Conservation (phyloP, 1,139 yeast species). For the Blastobotrys apis region DNA sequence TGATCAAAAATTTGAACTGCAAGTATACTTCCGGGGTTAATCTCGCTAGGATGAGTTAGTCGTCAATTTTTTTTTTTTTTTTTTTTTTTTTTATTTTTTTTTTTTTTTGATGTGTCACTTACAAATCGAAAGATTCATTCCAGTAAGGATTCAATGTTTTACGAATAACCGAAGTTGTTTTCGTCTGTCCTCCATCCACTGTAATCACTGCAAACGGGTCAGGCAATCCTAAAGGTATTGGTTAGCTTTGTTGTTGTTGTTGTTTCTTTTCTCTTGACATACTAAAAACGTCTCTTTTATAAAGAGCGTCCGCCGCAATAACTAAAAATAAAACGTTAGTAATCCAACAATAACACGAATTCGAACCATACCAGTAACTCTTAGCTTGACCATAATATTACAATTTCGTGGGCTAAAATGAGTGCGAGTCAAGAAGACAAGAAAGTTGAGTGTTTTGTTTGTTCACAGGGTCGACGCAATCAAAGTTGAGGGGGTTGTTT, state of each 20-base stretch:
- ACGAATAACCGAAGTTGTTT: slow-evolving; percentile 88
- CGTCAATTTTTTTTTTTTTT: too few species aligned
- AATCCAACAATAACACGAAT: too few species aligned
- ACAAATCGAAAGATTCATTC: slow-evolving; percentile 80
- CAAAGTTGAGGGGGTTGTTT: too few species aligned
- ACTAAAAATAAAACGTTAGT: slow-evolving; percentile 35
- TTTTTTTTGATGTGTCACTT: not conserved
- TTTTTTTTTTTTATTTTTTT: too few species aligned
- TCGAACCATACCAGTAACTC: slow-evolving; percentile 11
- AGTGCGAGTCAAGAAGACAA: too few species aligned
- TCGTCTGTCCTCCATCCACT: slow-evolving; percentile 94
- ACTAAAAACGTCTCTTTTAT: slow-evolving; percentile 90
- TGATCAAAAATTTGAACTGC: slow-evolving; percentile 96
- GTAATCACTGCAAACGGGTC: slow-evolving; percentile 98
- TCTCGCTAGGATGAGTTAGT: slow-evolving; percentile 45
- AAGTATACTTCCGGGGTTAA: slow-evolving; percentile 77
- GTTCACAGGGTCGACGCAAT: too few species aligned
- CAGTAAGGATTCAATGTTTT: slow-evolving; percentile 95
- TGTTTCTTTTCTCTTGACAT: slow-evolving; percentile 34
- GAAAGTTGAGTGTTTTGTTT: too few species aligned
- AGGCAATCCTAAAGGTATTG: slow-evolving; percentile 44
- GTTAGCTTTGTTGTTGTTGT: not conserved
- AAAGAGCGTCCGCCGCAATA: slow-evolving; percentile 93
- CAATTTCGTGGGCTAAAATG: not conserved
- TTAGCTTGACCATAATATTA: slow-evolving; percentile 5